Evolutionary conservation across 2,329 filamentous ascomycete genomes (phyloP), one percentile per base, ranked within the genome.

Genomic region (Colletotrichum spinosum): DNA sequence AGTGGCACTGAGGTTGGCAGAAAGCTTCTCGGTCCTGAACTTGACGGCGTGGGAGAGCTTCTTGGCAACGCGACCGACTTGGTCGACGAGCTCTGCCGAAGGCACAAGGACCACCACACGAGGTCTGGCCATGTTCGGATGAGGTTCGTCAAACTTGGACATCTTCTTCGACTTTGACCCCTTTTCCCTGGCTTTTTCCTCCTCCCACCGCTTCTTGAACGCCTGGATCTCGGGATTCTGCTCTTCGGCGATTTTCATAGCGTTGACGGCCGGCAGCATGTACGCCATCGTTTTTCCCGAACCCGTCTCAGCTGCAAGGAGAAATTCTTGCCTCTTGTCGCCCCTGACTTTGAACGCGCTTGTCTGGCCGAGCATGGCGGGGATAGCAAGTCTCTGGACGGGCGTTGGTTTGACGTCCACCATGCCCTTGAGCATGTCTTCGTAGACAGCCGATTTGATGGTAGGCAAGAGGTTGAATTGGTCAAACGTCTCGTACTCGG

Each of bases 221-320:
- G 86, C 83, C 60, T 87, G 84, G 13, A 88, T 81, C 1, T 85
- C 84, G 1, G 77, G 76, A 68, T 94, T 90, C 11, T 80, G 76
- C 0, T 83, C 82, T 73, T 95, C 92, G 6, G 88, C 89, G 39
- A 87, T 81, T 80, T 99, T 99, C 72, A 99, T 78, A 8, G 92
- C 92, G 78, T 99, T 89, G 56, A 99, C 83, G 13, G 90, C 86
- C 0, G 96, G 97, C 6, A 97, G 79, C 6, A 98, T 82, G 74
- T 99, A 99, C 8, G 96, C 93, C 67, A 99, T 82, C 1, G 96
- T 99, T 82, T 99, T 99, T 66, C 96, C 96, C 0, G 96, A 98
- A 11, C 96, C 96, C 0, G 96, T 99, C 82, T 99, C 96, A 10
- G 96, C 96, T 4, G 96, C 96, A 54, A 99, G 84, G 11, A 99